Conservation (phyloP, 805 yeast species). For the Candida glaebosa region DNA sequence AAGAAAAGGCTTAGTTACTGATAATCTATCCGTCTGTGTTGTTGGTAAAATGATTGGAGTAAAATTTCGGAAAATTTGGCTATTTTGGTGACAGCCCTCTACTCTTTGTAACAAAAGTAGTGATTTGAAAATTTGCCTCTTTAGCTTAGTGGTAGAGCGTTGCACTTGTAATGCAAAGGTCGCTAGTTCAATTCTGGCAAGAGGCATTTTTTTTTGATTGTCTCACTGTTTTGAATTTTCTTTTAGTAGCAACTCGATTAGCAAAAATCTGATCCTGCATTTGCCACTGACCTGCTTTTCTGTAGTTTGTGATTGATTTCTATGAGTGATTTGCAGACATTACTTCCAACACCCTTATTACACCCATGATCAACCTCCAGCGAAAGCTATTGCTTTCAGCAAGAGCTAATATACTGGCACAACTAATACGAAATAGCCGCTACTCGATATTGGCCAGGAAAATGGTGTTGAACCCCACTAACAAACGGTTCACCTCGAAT, state of each 20-base stretch:
- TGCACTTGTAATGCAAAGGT: slow-evolving; percentile 99
- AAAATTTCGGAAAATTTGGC: too few relatives aligned
- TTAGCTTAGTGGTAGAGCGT: slow-evolving; percentile 99
- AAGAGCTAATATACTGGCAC: not conserved
- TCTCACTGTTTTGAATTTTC: not conserved
- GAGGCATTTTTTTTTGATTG: slow-evolving; percentile 47
- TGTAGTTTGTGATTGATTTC: too few relatives aligned
- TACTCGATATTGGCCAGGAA: not conserved
- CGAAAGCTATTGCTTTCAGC: not conserved
- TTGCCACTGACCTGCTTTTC: slow-evolving; percentile 1
- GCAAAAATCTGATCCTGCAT: not conserved
- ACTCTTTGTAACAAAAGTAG: too few relatives aligned
- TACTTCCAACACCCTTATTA: not conserved
- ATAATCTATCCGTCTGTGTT: too few relatives aligned
- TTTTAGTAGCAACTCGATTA: too few relatives aligned
- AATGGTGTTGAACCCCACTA: not conserved
- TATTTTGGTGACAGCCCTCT: too few relatives aligned
- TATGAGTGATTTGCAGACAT: too few relatives aligned
- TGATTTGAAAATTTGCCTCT: slow-evolving; percentile 68
- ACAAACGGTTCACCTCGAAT: slow-evolving; percentile 3
- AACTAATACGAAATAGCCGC: not conserved
- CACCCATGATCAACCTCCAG: not conserved
- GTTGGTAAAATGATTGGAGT: too few relatives aligned
- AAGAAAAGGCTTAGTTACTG: too few relatives aligned
- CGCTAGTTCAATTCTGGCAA: slow-evolving; percentile 92